Evolutionary conservation across 139 green algal species (phyloP), one percentile per base, ranked within the genome.

Genomic region (Chlorella sp.): DNA sequence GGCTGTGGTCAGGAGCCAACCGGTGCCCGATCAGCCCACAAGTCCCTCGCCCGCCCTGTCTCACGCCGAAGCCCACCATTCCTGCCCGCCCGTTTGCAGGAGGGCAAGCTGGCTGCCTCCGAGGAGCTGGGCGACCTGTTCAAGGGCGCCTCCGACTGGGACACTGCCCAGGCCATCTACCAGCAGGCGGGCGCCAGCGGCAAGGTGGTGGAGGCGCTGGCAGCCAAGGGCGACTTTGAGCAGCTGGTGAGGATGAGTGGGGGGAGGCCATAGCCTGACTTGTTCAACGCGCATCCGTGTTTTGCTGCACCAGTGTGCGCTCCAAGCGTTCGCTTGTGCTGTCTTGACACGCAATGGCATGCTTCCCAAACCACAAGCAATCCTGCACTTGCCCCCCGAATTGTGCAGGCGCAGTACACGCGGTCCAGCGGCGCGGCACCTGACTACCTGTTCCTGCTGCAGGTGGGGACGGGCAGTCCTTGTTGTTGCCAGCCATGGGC

Each of bases 61-160:
- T 46, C 38, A 5, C 1, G 34, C 70, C 30, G 9, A 41, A 5
- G 3, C 48, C 26, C 68, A 48, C 5, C 68, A 30, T 14, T 13
- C 68, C n/a, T 14, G 9, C 38, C 69, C 20, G 32, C 20, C 38
- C 69, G 34, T 20, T 43, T 28, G 64, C 77, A 76, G 56, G 85
- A 94, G 81, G 93, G 95, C 90, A 99, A 99, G 94, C 93, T 99
- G 77, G 91, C 96, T 86, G 93, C 95, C 46, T 95, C 91, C 81
- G 97, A 99, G 91, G 94, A 98, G 90, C 92, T 99, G 72, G 97
- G 97, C 26, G 97, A 99, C 87, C 84, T 99, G 67, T 89, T 99
- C 82, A 95, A 90, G 80, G 85, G 83, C 19, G 85, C 88, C 19
- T 91, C 92, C n/a, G 95, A 98, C 75, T 95, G 95, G 75, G 97